Percentiles rank a stretch among this genome's conserved stretches.
phyloP scores from a whole-genome alignment of 2,329 filamentous ascomycete genomes.

The Phialemonium atrogriseum region DNA sequence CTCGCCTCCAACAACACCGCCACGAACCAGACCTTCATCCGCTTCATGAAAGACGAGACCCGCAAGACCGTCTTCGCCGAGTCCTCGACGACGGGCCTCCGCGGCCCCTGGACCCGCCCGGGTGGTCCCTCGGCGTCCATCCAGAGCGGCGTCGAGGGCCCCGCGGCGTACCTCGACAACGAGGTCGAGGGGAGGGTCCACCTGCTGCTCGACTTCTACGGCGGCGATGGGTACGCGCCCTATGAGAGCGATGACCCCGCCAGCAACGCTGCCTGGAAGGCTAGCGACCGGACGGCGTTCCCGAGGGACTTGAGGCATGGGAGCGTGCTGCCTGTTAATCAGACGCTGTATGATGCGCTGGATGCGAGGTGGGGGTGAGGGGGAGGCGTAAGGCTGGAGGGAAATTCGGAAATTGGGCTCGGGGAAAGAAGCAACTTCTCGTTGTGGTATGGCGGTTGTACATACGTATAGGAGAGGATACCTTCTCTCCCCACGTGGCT shows the following conservation, averaged over 20 bases:
- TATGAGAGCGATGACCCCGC: slow-evolving; percentile 35
- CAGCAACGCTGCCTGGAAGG: slow-evolving; percentile 34
- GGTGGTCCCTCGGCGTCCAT: slow-evolving; percentile 34
- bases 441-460: too few relatives aligned
- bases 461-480: too few relatives aligned
- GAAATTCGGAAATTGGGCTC: too few relatives aligned
- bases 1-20: slow-evolving; percentile 22
- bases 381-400: too few relatives aligned
- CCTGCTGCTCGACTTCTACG: slow-evolving; percentile 41
- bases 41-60: slow-evolving; percentile 48
- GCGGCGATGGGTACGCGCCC: slow-evolving; percentile 38
- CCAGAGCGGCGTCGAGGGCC: slow-evolving; percentile 32
- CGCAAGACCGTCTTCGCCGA: slow-evolving; percentile 43
- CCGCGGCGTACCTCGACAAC: slow-evolving; percentile 36
- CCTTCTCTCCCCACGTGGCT: too few relatives aligned
- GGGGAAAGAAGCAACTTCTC: too few relatives aligned
- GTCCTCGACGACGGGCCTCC: slow-evolving; percentile 36
- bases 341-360: slow-evolving; percentile 32
- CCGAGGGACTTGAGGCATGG: slow-evolving; percentile 43
- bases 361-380: slow-evolving; percentile 24
- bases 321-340: slow-evolving; percentile 38
- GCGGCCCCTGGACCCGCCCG: slow-evolving; percentile 42
- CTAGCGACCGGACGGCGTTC: slow-evolving; percentile 31
- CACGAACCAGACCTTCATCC: slow-evolving; percentile 30
- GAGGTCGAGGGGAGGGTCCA: slow-evolving; percentile 28